These are phyloP conservation scores for Guyanaporus albipodus DNA, from an alignment of 768 basidiomycete genomes.

Conservation along the genomic window DNA sequence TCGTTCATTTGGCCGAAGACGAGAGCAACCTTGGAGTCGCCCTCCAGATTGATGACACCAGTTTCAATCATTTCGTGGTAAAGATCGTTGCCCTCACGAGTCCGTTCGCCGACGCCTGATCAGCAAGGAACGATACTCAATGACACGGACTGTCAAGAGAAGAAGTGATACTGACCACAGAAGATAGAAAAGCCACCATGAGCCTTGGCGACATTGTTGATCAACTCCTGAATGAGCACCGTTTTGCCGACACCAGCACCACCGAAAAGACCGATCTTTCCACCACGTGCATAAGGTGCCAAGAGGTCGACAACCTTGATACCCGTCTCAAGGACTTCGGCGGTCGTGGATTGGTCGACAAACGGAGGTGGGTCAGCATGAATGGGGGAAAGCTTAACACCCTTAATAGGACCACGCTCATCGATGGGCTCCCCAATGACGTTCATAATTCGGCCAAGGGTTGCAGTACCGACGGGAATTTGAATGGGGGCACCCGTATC, in stretches of 20 bases:
- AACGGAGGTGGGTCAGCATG: slow-evolving; percentile 97
- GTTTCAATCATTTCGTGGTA: slow-evolving; percentile 99
- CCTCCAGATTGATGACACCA: slow-evolving; percentile 99
- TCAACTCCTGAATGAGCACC: slow-evolving; percentile 98
- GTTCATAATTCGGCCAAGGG: slow-evolving; percentile 99
- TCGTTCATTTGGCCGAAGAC: slow-evolving; percentile 99
- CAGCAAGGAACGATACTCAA: slow-evolving; percentile 7
- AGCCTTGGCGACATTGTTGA: slow-evolving; percentile 99
- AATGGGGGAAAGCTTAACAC: slow-evolving; percentile 87
- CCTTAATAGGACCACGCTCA: slow-evolving; percentile 98
- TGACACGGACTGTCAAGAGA: background rate
- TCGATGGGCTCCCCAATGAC: slow-evolving; percentile 99
- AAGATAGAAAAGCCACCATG: slow-evolving; percentile 99
- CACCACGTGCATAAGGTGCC: slow-evolving; percentile 99
- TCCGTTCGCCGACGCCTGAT: slow-evolving; percentile 97
- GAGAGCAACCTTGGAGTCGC: slow-evolving; percentile 99
- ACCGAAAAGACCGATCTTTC: slow-evolving; percentile 99
- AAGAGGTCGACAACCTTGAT: slow-evolving; percentile 99
- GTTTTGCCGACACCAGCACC: slow-evolving; percentile 99
- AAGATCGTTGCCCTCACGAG: slow-evolving; percentile 99
- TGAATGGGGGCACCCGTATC: slow-evolving; percentile 96
- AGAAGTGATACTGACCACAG: slow-evolving; percentile 58
- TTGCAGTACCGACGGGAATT: slow-evolving; percentile 93
- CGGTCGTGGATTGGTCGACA: slow-evolving; percentile 98
- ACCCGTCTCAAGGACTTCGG: slow-evolving; percentile 98